Evolutionary conservation across 2,329 filamentous ascomycete species (phyloP).

Genomic region (Passalora sequoiae): DNA sequence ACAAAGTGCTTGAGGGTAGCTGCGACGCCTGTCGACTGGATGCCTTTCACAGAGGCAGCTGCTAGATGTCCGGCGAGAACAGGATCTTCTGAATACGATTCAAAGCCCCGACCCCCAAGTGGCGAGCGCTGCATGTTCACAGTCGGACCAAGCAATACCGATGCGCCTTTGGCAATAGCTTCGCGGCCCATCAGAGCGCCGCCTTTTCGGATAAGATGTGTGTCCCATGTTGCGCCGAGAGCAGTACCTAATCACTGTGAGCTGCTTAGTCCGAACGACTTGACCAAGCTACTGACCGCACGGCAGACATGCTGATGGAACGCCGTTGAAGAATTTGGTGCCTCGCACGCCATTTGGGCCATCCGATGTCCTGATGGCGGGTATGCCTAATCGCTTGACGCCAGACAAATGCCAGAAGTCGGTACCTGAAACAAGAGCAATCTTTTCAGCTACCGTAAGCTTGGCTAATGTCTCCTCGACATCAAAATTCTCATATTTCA

Average conservation of each 20-base stretch:
- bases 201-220: constrained; percentile 61
- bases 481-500: constrained; percentile 26
- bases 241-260: too few species aligned
- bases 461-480: constrained; percentile 29
- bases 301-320: constrained; percentile 65
- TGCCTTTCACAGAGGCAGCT: constrained; percentile 55
- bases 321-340: constrained; percentile 62
- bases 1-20: constrained; percentile 77
- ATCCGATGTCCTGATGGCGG: constrained; percentile 61
- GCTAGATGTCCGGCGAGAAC: constrained; percentile 68
- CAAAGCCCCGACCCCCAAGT: constrained; percentile 78
- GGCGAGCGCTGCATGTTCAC: constrained; percentile 79
- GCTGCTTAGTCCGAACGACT: too few species aligned
- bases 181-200: constrained; percentile 68
- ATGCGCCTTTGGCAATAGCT: constrained; percentile 65
- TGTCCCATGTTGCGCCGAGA: constrained; percentile 74
- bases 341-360: constrained; percentile 67
- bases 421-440: constrained; percentile 33
- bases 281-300: too few species aligned
- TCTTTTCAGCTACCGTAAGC: constrained; percentile 30
- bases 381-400: constrained; percentile 56
- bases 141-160: constrained; percentile 70
- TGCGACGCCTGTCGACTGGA: constrained; percentile 68
- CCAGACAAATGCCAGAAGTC: constrained; percentile 67
- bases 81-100: constrained; percentile 81